Conservation (phyloP, 129 eudicot genomes). For the Lactuca saligna region DNA sequence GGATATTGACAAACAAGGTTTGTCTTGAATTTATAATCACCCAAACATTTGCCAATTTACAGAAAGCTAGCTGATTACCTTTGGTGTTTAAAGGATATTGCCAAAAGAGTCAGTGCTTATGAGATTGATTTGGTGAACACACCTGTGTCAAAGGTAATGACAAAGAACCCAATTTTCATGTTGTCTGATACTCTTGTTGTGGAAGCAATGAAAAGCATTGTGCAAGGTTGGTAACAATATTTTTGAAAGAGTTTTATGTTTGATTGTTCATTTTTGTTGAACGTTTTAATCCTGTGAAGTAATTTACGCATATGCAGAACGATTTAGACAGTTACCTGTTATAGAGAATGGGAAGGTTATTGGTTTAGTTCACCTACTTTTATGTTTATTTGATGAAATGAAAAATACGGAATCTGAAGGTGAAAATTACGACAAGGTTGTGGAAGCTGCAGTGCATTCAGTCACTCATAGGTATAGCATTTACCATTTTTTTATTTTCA, state of each 20-base stretch:
- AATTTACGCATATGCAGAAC: slow-evolving; percentile 21
- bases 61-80: neutral
- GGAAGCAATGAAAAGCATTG: slow-evolving; percentile 96
- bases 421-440: slow-evolving; percentile 83
- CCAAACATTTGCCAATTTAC: neutral
- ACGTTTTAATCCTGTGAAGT: too few relatives aligned
- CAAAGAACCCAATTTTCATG: slow-evolving; percentile 89
- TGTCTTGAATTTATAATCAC: neutral
- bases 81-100: slow-evolving; percentile 68
- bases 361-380: slow-evolving; percentile 88
- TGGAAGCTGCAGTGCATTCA: slow-evolving; percentile 54
- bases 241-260: too few relatives aligned
- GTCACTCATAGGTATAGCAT: too few relatives aligned
- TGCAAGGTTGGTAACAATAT: slow-evolving; percentile 41
- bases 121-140: slow-evolving; percentile 80
- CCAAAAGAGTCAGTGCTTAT: slow-evolving; percentile 72
- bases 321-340: slow-evolving; percentile 91
- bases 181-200: slow-evolving; percentile 88
- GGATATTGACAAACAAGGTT: slow-evolving; percentile 91
- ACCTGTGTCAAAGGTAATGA: slow-evolving; percentile 92
- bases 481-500: too few relatives aligned
- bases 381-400: slow-evolving; percentile 89
- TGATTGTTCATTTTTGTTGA: too few relatives aligned
- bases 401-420: slow-evolving; percentile 93
- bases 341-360: slow-evolving; percentile 94